Conservation (phyloP, 306 rosid species). For the Canavalia ensiformis region DNA sequence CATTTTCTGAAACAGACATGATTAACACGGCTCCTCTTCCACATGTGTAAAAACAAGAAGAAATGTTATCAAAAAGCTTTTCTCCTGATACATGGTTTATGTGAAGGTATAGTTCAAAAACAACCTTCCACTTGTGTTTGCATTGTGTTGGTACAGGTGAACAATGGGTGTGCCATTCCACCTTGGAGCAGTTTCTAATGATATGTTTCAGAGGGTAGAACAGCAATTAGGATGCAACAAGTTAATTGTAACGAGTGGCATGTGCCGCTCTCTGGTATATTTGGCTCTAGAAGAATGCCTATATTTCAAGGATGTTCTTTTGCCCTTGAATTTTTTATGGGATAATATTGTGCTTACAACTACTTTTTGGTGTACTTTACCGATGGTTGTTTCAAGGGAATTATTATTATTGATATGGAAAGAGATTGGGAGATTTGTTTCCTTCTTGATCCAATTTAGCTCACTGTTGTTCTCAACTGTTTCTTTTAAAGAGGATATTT, state of each 20-base stretch:
- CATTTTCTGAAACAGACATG: background rate
- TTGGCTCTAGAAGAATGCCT: background rate
- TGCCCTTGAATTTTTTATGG: background rate
- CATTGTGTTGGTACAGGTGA: background rate
- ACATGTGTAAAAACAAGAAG: background rate
- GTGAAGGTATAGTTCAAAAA: background rate
- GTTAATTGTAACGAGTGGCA: background rate
- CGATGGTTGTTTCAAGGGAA: background rate
- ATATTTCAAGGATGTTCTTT: constrained; percentile 1
- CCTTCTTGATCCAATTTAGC: background rate
- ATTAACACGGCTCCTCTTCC: background rate
- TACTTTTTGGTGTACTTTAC: background rate
- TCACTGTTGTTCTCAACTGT: background rate
- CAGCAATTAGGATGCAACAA: constrained; percentile 2
- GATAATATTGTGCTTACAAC: background rate
- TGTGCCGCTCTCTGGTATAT: background rate
- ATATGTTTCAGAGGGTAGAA: constrained; percentile 3
- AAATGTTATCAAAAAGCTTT: background rate
- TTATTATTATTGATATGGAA: background rate
- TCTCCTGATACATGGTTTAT: background rate
- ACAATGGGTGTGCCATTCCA: background rate
- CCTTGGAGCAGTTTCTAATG: background rate
- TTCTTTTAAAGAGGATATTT: constrained; percentile 7
- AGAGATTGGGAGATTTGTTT: background rate
- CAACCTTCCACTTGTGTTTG: background rate